Conservation (phyloP, 2,329 filamentous ascomycete genomes). For the Sclerotinia spermophila region DNA sequence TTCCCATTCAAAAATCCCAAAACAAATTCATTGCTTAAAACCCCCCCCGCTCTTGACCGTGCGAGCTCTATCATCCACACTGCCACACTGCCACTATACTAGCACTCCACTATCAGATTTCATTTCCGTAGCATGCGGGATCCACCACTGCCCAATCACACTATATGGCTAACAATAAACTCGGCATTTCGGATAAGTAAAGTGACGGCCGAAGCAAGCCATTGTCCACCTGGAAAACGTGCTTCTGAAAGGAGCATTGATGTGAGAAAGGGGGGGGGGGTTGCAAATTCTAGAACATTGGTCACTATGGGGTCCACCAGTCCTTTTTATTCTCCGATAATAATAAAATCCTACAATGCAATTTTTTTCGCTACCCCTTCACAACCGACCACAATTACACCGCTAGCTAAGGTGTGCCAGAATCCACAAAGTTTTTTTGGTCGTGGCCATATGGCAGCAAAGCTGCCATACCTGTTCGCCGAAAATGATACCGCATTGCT, state of each 20-base stretch:
- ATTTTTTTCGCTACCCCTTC: constrained; percentile 5
- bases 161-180: neutral
- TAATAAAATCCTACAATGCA: neutral
- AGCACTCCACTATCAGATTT: constrained; percentile 8
- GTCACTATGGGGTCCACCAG: neutral
- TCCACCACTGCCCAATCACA: constrained; percentile 8
- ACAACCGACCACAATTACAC: neutral
- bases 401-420: neutral
- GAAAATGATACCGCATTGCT: neutral
- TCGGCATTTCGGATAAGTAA: neutral
- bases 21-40: constrained; percentile 1
- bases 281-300: constrained; percentile 10
- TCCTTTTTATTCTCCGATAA: neutral
- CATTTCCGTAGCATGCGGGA: neutral
- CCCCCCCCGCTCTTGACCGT: constrained; percentile 4
- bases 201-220: neutral
- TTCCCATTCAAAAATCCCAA: neutral
- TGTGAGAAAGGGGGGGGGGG: neutral
- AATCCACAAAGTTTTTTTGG: neutral
- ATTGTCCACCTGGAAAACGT: neutral
- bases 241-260: neutral
- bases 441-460: constrained; percentile 5
- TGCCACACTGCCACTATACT: neutral
- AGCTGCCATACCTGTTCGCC: neutral
- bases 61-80: neutral